Evolutionary conservation across 768 basidiomycete genomes (phyloP).

Genomic region (Gloeopeniophorella convolvens): DNA sequence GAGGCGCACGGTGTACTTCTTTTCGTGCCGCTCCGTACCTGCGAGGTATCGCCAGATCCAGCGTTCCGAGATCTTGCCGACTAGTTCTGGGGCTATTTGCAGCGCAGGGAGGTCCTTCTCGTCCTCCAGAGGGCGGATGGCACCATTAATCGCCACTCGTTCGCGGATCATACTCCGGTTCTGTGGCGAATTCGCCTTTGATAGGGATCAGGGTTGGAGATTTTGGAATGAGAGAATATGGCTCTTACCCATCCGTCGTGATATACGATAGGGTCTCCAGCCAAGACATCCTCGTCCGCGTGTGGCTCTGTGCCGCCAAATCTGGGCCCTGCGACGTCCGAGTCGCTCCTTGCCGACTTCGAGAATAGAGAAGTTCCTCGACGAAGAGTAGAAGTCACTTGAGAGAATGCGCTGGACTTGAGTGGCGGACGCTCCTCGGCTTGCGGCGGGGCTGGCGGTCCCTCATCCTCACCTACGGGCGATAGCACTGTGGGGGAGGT

Average conservation of each 20-base stretch:
- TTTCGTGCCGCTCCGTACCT: slow-evolving; percentile 53
- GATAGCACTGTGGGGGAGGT: neutral
- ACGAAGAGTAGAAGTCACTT: neutral
- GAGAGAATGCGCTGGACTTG: neutral
- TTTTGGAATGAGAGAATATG: neutral
- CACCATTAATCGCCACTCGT: slow-evolving; percentile 72
- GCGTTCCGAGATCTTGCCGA: slow-evolving; percentile 72
- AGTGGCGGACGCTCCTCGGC: neutral
- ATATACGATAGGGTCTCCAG: slow-evolving; percentile 62
- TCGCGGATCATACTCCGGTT: slow-evolving; percentile 79
- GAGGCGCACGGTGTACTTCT: slow-evolving; percentile 53
- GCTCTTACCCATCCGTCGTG: slow-evolving; percentile 38
- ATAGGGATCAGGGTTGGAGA: neutral
- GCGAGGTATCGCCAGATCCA: slow-evolving; percentile 68
- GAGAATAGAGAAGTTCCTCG: neutral
- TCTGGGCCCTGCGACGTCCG: no score
- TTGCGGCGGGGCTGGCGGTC: neutral
- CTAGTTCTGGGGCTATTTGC: slow-evolving; percentile 50
- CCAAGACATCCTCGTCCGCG: slow-evolving; percentile 25
- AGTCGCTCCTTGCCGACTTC: neutral
- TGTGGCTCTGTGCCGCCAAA: slow-evolving; percentile 12
- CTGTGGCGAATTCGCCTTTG: slow-evolving; percentile 31
- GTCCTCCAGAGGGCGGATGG: slow-evolving; percentile 71
- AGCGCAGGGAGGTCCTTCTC: slow-evolving; percentile 61
- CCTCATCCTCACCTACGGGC: neutral